A percentile compares a stretch with the other conserved stretches of the same genome.
These are phyloP conservation scores for Kodamaea sp. DNA, from an alignment of 1,139 yeast genomes.

Conservation along the genomic window DNA sequence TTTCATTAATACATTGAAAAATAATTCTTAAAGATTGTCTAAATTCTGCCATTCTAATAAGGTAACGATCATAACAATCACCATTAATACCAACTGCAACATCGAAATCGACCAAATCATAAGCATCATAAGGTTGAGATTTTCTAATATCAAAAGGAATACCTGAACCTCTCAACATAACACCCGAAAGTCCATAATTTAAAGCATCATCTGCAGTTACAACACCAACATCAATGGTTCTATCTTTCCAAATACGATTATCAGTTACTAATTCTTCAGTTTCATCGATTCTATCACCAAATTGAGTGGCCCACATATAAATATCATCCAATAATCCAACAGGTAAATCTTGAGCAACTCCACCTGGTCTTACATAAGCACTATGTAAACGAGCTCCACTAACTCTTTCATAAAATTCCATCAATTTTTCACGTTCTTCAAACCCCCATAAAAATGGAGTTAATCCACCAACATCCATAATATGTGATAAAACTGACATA, in stretches of 20 bases:
- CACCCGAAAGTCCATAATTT: conserved; percentile 78
- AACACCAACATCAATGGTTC: conserved; percentile 77
- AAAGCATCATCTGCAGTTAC: conserved; percentile 86
- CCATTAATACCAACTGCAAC: conserved; percentile 84
- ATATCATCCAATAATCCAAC: conserved; percentile 84
- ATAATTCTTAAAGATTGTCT: conserved; percentile 87
- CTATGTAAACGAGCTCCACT: conserved; percentile 88
- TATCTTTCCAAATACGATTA: conserved; percentile 89
- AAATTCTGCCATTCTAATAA: conserved; percentile 87
- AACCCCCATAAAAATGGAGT: conserved; percentile 95
- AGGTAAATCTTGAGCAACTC: conserved; percentile 86
- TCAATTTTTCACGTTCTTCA: conserved; percentile 88
- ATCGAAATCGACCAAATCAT: conserved; percentile 81
- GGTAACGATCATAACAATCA: conserved; percentile 88
- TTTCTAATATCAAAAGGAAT: conserved; percentile 84
- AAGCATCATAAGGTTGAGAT: conserved; percentile 88
- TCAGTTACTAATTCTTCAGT: conserved; percentile 86
- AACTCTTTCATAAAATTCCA: conserved; percentile 91
- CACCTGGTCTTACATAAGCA: conserved; percentile 90
- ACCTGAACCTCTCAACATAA: conserved; percentile 90
- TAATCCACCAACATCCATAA: conserved; percentile 94
- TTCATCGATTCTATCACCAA: conserved; percentile 90
- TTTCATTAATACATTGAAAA: conserved; percentile 84
- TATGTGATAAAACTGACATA: conserved; percentile 84
- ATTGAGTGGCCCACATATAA: conserved; percentile 95